Evolutionary conservation across 2,329 filamentous ascomycete genomes (phyloP), one percentile per base, ranked within the genome.

Genomic region (Monilinia laxa): DNA sequence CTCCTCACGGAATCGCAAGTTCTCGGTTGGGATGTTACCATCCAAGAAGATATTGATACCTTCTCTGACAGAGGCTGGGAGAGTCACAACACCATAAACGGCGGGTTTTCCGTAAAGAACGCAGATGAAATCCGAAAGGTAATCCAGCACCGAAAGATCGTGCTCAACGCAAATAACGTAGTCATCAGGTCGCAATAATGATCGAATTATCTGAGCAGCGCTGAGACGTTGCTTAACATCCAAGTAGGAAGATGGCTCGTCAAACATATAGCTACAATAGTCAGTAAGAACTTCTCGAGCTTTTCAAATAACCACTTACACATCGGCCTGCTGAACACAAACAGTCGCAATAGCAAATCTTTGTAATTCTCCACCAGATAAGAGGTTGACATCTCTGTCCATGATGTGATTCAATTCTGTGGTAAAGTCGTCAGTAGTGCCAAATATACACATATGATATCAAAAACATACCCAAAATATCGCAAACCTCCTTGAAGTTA

Each of bases 31-130:
- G 68, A 98, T 97, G 80, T 98, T 93, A 72, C 95, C 95, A 75
- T 99, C 95, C 66, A 99, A 84, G 88, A 98, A 99, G 78, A 98
- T 96, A 78, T 97, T 98, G 88, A 98, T 97, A 80, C 93, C 95
- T 86, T 99, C 95, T 77, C 95, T 92, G 68, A 99, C 95, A 4
- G 95, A 98, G 75, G 95, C 86, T 62, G 95, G 95, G 28, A 98
- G 86, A 35, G 95, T 98, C 59, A 99, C 95, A 62, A 99, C 95
- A 88, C 95, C 95, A 75, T 99, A 99, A 56, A 97, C 89, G 57
- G 95, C 95, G 49, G 95, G 95, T 80, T 90, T 89, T 73, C 95
- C 96, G 80, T 99, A 99, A 14, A 99, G 89, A 69, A 97, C 92
- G 77, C 95, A 99, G 75, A 99, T 92, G 80, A 95, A 99, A 80